These are phyloP conservation scores for Phytophthora capsici DNA, from an alignment of 352 stramenopile genomes.

Conservation along the genomic window DNA sequence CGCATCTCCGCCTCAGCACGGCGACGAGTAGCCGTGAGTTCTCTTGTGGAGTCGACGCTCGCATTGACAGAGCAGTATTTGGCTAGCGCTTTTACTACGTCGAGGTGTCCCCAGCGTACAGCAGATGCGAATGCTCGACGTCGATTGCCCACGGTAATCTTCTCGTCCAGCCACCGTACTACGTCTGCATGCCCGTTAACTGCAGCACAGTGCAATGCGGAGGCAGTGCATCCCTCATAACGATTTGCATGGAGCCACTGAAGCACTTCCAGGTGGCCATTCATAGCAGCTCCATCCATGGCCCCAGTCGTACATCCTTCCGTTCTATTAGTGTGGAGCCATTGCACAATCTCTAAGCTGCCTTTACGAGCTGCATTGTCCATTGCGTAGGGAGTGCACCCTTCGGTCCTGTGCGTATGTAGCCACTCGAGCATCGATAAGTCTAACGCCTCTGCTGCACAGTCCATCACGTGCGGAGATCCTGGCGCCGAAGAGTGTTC, in stretches of 20 bases:
- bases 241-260: conserved; percentile 40
- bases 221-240: conserved; percentile 35
- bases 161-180: conserved; percentile 34
- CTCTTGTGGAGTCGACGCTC: conserved; percentile 6
- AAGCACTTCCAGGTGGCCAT: conserved; percentile 40
- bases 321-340: conserved; percentile 32
- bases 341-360: conserved; percentile 41
- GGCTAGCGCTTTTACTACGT: conserved; percentile 35
- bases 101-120: conserved; percentile 37
- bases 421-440: conserved; percentile 48
- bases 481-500: conserved; percentile 35
- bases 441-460: conserved; percentile 37
- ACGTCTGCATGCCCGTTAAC: conserved; percentile 32
- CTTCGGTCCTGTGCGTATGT: conserved; percentile 37
- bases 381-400: conserved; percentile 48
- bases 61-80: conserved; percentile 32
- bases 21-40: conserved; percentile 6
- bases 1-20: conserved; percentile 22
- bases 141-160: conserved; percentile 23
- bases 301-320: conserved; percentile 40
- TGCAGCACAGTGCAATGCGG: conserved; percentile 38
- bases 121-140: conserved; percentile 35
- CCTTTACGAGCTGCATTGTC: conserved; percentile 42
- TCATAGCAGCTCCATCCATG: conserved; percentile 42
- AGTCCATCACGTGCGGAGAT: conserved; percentile 48